Evolutionary conservation across 2,329 filamentous ascomycete species (phyloP).

Genomic region (Botrytis aclada): DNA sequence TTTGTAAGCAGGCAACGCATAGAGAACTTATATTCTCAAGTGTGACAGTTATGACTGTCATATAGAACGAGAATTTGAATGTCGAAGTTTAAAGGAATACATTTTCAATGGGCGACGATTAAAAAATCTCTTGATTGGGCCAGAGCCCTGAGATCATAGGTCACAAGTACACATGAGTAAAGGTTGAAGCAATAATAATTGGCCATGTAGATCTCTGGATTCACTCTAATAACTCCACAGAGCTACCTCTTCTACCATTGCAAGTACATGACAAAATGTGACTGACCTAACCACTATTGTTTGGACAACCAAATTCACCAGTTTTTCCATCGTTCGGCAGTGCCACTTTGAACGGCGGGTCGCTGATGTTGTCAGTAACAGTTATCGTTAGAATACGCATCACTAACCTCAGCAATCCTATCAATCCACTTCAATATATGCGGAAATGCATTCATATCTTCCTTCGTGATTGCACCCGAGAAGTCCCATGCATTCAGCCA

Average conservation of each 20-base stretch:
- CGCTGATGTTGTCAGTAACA: slow-evolving; percentile 20
- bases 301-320: background rate
- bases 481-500: slow-evolving; percentile 48
- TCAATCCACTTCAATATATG: slow-evolving; percentile 53
- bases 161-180: background rate
- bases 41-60: background rate
- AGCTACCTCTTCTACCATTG: background rate
- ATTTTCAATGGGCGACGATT: background rate
- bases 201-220: background rate
- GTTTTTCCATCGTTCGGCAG: slow-evolving; percentile 30
- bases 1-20: background rate
- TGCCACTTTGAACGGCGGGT: slow-evolving; percentile 29
- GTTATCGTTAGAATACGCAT: background rate
- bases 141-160: background rate
- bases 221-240: background rate
- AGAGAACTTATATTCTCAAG: background rate
- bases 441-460: slow-evolving; percentile 50
- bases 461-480: slow-evolving; percentile 42
- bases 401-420: slow-evolving; percentile 43
- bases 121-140: background rate
- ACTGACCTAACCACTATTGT: background rate
- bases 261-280: background rate
- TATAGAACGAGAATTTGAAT: background rate
- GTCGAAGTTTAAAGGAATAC: background rate
- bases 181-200: background rate